Conservation (phyloP, 139 green algal species). For the Auxenochlorella protothecoides region DNA sequence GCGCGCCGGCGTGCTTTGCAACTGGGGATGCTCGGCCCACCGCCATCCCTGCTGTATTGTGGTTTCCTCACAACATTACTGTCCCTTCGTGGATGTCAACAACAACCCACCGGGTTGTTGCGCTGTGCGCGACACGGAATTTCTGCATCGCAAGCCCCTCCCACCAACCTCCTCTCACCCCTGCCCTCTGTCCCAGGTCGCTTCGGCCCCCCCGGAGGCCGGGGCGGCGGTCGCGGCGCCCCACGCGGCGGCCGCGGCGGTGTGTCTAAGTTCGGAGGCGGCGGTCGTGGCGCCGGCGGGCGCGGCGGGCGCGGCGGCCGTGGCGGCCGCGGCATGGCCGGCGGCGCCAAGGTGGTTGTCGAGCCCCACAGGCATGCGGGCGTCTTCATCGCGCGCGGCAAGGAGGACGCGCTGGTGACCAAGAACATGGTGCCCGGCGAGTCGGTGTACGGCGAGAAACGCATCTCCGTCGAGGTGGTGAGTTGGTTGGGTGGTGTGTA, state of each 20-base stretch:
- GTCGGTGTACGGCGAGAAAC: constrained; percentile 97
- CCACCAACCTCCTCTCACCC: background rate
- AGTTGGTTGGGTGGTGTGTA: background rate
- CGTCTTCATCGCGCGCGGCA: constrained; percentile 96
- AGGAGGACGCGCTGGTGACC: constrained; percentile 79
- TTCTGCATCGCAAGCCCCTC: background rate
- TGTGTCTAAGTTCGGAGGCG: constrained; percentile 8
- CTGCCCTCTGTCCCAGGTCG: background rate
- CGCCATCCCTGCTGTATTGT: too few species aligned
- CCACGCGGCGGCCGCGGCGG: constrained; percentile 24
- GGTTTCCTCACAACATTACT: too few species aligned
- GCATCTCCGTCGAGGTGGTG: constrained; percentile 76
- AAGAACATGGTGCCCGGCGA: constrained; percentile 94
- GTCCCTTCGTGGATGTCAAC: too few species aligned
- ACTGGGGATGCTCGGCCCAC: too few species aligned
- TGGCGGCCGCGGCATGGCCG: constrained; percentile 67
- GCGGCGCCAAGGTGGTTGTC: constrained; percentile 62
- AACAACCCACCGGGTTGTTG: background rate
- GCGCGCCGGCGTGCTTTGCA: too few species aligned
- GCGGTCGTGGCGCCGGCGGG: constrained; percentile 22
- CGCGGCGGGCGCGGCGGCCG: constrained; percentile 28
- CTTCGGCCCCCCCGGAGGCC: constrained; percentile 6
- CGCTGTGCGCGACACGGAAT: background rate
- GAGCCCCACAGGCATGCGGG: constrained; percentile 92
- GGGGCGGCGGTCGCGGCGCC: constrained; percentile 11